Percentiles rank a stretch among this genome's conserved stretches.
Conservation (phyloP, 768 basidiomycete genomes). For the Tricholoma matsutake region DNA sequence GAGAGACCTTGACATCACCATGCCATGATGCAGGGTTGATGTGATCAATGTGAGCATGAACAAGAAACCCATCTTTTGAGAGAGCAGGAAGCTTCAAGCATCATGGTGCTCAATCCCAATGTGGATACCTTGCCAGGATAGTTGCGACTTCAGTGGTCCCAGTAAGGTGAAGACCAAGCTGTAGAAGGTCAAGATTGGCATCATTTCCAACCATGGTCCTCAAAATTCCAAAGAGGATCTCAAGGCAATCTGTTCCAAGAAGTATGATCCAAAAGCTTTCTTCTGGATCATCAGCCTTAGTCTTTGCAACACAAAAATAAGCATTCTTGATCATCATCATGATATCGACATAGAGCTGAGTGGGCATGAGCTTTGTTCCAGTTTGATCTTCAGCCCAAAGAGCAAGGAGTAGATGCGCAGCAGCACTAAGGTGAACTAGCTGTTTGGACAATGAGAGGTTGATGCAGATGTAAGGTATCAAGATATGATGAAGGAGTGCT, state of each 20-base stretch:
- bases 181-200: slow-evolving; percentile 22
- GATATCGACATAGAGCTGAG: slow-evolving; percentile 27
- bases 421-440: too few species aligned
- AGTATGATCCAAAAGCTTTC: too few species aligned
- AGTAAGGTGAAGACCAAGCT: slow-evolving; percentile 25
- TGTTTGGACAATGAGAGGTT: too few species aligned
- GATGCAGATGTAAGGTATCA: too few species aligned
- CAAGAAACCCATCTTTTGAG: slow-evolving; percentile 18
- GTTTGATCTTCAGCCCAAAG: background rate
- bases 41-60: slow-evolving; percentile 28
- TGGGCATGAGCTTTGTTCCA: background rate
- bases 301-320: slow-evolving; percentile 31
- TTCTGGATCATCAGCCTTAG: too few species aligned
- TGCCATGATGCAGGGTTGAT: slow-evolving; percentile 33
- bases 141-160: slow-evolving; percentile 26
- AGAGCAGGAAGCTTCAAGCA: slow-evolving; percentile 29
- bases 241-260: slow-evolving; percentile 34
- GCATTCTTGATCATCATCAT: slow-evolving; percentile 37
- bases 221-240: slow-evolving; percentile 30
- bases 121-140: too few species aligned
- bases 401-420: slow-evolving; percentile 22
- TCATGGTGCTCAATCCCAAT: slow-evolving; percentile 19
- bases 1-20: slow-evolving; percentile 25
- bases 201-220: slow-evolving; percentile 23
- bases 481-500: slow-evolving; percentile 26